Percentiles rank a stretch among this genome's conserved stretches.
These are phyloP conservation scores for Orychophragmus violaceus DNA, from an alignment of 345 rosid species.

Conservation along the genomic window DNA sequence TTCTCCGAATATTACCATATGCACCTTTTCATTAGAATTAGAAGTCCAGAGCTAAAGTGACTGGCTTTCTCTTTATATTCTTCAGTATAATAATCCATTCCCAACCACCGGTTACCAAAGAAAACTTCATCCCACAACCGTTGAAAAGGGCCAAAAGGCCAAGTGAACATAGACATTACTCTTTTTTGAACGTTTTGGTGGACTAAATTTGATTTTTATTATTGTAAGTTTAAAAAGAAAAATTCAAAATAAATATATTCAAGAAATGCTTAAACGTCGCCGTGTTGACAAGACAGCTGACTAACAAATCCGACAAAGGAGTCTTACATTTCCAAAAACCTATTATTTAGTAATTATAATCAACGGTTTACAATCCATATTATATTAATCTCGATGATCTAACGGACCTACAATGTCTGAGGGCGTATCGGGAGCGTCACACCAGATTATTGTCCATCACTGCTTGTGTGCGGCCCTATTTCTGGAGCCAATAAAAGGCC, in stretches of 20 bases:
- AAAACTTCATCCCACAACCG: no score
- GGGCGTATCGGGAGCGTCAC: background rate
- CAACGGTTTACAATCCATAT: background rate
- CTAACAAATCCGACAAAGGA: background rate
- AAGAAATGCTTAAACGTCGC: background rate
- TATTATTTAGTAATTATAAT: background rate
- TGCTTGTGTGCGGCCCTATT: constrained; percentile 21
- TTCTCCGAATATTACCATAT: no score
- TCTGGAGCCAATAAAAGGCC: constrained; percentile 31
- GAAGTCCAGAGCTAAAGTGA: no score
- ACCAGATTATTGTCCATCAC: background rate
- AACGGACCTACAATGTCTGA: background rate
- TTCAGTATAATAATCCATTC: no score
- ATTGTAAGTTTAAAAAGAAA: background rate
- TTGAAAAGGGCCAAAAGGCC: no score
- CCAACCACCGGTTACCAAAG: no score
- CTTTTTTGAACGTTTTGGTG: no score
- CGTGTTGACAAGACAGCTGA: background rate
- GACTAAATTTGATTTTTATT: background rate
- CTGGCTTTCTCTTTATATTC: no score
- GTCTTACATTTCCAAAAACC: background rate
- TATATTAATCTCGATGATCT: background rate
- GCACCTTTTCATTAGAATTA: no score
- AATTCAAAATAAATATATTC: background rate
- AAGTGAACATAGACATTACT: no score